Evolutionary conservation across 495 filamentous ascomycete genomes (phyloP).

Genomic region (Annulohypoxylon stygium): DNA sequence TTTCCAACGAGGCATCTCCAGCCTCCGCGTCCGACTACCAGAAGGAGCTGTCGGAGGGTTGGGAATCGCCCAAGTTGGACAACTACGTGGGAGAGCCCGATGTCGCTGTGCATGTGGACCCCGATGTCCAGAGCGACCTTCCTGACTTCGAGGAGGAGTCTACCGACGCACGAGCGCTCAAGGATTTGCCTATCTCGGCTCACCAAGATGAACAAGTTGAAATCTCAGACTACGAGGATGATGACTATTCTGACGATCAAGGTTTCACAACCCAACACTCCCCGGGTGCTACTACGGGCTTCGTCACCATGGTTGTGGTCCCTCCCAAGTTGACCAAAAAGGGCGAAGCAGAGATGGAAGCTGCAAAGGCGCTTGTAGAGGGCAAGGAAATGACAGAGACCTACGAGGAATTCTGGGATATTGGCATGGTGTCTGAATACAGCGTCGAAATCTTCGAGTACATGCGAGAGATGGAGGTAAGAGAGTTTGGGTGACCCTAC

Average conservation of each 20-base stretch:
- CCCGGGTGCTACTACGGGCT: slow-evolving; percentile 81
- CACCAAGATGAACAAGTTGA: slow-evolving; percentile 27
- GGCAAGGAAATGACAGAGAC: slow-evolving; percentile 62
- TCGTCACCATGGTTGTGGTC: slow-evolving; percentile 75
- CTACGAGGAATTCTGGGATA: slow-evolving; percentile 83
- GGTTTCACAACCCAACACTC: slow-evolving; percentile 84
- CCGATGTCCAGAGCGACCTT: not conserved
- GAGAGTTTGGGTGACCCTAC: slow-evolving; percentile 33
- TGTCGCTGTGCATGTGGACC: not conserved
- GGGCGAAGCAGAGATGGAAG: slow-evolving; percentile 73
- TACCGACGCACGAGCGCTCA: not conserved
- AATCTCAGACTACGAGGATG: slow-evolving; percentile 71
- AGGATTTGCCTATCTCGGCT: not conserved
- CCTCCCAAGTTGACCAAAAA: slow-evolving; percentile 72
- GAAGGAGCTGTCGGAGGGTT: not conserved
- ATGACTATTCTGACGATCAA: slow-evolving; percentile 84
- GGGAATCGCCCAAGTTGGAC: slow-evolving; percentile 7
- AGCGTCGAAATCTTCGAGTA: slow-evolving; percentile 94
- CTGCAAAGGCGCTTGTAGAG: slow-evolving; percentile 77
- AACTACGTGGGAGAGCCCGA: not conserved
- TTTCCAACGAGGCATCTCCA: slow-evolving; percentile 35
- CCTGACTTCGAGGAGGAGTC: slow-evolving; percentile 18
- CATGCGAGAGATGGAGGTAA: slow-evolving; percentile 90
- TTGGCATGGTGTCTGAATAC: slow-evolving; percentile 99
- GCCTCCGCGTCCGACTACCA: slow-evolving; percentile 13